Evolutionary conservation across 768 basidiomycete genomes (phyloP).

Genomic region (Leccinum rimulosum): DNA sequence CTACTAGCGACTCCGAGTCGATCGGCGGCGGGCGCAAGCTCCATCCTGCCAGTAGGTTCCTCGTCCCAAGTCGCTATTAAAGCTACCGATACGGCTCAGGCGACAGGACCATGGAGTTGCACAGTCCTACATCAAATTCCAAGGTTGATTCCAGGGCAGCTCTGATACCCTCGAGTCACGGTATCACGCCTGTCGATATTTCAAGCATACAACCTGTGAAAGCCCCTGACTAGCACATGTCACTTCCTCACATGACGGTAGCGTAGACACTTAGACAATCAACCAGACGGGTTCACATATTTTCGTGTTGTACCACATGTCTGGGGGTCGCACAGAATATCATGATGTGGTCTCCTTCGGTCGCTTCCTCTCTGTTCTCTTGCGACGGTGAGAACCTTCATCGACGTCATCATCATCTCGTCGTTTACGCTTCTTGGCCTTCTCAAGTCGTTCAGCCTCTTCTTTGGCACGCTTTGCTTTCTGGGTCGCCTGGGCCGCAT

Average conservation of each 20-base stretch:
- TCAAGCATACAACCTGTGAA: slow-evolving; percentile 1
- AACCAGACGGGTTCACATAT: neutral
- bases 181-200: neutral
- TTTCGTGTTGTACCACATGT: neutral
- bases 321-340: neutral
- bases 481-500: slow-evolving; percentile 28
- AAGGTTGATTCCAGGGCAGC: neutral
- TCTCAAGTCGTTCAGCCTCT: slow-evolving; percentile 27
- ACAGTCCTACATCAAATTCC: neutral
- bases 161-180: neutral
- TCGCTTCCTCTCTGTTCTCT: slow-evolving; percentile 13
- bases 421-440: slow-evolving; percentile 31
- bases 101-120: neutral
- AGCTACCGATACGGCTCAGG: neutral
- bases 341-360: slow-evolving; percentile 10
- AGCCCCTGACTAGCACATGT: neutral
- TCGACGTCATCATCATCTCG: slow-evolving; percentile 18
- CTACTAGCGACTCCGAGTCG: neutral
- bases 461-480: slow-evolving; percentile 26
- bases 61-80: neutral
- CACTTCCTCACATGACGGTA: slow-evolving; percentile 1
- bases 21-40: neutral
- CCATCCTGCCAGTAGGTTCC: neutral
- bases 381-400: slow-evolving; percentile 8
- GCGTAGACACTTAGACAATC: neutral